phyloP scores from a whole-genome alignment of 805 yeast genomes.

The Suhomyces sp. region DNA sequence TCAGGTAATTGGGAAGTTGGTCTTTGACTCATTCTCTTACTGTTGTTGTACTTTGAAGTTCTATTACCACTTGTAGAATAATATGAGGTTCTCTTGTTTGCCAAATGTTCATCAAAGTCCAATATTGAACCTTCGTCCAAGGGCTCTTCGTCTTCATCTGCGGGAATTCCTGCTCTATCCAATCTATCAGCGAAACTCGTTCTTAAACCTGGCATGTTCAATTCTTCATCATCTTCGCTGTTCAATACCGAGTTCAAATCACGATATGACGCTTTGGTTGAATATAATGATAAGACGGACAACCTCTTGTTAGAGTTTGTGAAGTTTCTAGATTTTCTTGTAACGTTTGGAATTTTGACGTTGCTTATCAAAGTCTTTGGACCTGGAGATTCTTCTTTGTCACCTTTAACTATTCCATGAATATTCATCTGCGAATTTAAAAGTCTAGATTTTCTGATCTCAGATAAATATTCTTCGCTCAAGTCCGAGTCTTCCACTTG shows the following conservation, averaged over 20 bases:
- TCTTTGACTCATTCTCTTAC: constrained; percentile 6
- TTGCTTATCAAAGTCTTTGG: constrained; percentile 57
- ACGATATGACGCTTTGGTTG: constrained; percentile 63
- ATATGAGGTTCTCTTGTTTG: constrained; percentile 40
- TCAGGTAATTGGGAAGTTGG: constrained; percentile 31
- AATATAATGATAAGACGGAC: constrained; percentile 69
- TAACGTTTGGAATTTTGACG: constrained; percentile 66
- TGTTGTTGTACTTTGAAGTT: constrained; percentile 24
- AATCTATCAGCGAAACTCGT: constrained; percentile 46
- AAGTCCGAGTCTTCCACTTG: constrained; percentile 34
- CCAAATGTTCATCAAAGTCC: constrained; percentile 42
- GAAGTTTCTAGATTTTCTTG: constrained; percentile 64
- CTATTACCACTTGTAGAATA: constrained; percentile 28
- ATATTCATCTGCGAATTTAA: constrained; percentile 43
- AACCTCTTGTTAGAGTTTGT: constrained; percentile 64
- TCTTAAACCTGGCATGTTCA: constrained; percentile 20
- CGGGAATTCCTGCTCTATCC: constrained; percentile 35
- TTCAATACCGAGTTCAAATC: constrained; percentile 49
- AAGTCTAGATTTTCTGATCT: constrained; percentile 44
- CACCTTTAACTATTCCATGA: constrained; percentile 10
- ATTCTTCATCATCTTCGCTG: constrained; percentile 17
- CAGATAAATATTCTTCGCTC: constrained; percentile 45
- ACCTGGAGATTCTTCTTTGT: constrained; percentile 19
- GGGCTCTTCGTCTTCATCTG: constrained; percentile 28
- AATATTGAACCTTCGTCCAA: constrained; percentile 38